Base-by-base conservation (phyloP, 225 moss, liverwort and hornwort genomes). In the Marchantia paleacea region DNA sequence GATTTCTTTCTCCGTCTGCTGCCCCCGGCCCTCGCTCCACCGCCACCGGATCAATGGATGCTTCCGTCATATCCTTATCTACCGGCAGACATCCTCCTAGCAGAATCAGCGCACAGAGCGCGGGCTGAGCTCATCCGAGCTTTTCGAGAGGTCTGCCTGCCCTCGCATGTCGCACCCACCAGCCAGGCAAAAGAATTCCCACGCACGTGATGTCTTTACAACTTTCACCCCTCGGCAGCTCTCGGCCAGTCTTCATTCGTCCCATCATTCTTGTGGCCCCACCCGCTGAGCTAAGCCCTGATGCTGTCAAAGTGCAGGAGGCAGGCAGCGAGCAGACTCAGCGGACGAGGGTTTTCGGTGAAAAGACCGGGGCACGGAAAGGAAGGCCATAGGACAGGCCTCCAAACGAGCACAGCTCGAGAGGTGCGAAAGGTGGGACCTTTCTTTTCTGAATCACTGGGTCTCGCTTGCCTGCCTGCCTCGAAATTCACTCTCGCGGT, bases 151-250 rank as follows among this genome's bases (percentile, higher is more conserved):
- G n/a, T n/a, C n/a, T n/a, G 15, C 64, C 64, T 4, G 64, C 64
- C 18, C 26, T 25, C 26, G 8, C 25, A 19, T 26, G 25, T 28
- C 26, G 22, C 66, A 66, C 66, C 8, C 8, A 66, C 26, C 26
- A 26, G 26, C 66, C 26, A 29, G 29, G 60, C 3, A 19, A 20
- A 28, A 28, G 26, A 66, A 26, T 29, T 66, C 66, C 22, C 66
- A n/a, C 25, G 66, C 66, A 66, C 66, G 66, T 66, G 66, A 66
- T 66, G 66, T 26, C 19, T 66, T 66, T 28, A 66, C 26, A 24
- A 26, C 64, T 64, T 64, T 64, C n/a, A 6, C 64, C 4, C 64
- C n/a, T 64, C 64, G 25, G 11, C 64, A 64, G 4, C 66, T 28
- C 66, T 66, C 66, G 25, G 25, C 26, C 26, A 22, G 25, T 66